Percentiles rank a stretch among this genome's conserved stretches.
Conservation (phyloP, 2,329 filamentous ascomycete species). For the Exophiala sp. region DNA sequence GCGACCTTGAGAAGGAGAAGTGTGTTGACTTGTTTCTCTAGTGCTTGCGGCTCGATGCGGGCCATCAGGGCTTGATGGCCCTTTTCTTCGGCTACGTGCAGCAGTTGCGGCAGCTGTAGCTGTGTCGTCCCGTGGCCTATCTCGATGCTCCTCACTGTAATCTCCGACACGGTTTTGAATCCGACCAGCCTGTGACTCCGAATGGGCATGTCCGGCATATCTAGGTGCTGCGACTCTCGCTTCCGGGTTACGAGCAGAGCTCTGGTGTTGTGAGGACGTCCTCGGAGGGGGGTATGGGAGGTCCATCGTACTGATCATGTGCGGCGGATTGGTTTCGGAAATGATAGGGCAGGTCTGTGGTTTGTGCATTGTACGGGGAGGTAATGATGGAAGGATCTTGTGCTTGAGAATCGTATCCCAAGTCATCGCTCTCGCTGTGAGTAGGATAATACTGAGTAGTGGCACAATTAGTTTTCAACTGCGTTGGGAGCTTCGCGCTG, state of each 20-base stretch:
- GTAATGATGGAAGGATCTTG: constrained; percentile 11
- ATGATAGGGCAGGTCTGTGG: constrained; percentile 22
- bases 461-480: constrained; percentile 8
- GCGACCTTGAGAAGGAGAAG: constrained; percentile 32
- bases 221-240: constrained; percentile 39
- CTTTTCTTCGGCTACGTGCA: constrained; percentile 44
- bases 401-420: constrained; percentile 13
- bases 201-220: constrained; percentile 35
- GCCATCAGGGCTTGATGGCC: constrained; percentile 43
- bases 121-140: constrained; percentile 34
- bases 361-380: constrained; percentile 15
- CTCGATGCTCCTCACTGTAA: constrained; percentile 41
- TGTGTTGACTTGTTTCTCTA: constrained; percentile 37
- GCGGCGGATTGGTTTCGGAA: constrained; percentile 34
- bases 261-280: constrained; percentile 67
- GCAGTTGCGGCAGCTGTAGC: constrained; percentile 33
- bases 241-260: constrained; percentile 30
- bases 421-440: constrained; percentile 5
- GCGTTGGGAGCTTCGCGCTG: background rate
- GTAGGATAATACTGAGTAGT: constrained; percentile 15
- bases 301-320: constrained; percentile 50
- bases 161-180: constrained; percentile 38
- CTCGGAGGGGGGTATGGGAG: constrained; percentile 71
- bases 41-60: constrained; percentile 40
- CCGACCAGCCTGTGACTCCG: constrained; percentile 27